Base-by-base conservation (phyloP, 192 early-diverging fungal genomes). In the Rhizoclosmatium sp. region DNA sequence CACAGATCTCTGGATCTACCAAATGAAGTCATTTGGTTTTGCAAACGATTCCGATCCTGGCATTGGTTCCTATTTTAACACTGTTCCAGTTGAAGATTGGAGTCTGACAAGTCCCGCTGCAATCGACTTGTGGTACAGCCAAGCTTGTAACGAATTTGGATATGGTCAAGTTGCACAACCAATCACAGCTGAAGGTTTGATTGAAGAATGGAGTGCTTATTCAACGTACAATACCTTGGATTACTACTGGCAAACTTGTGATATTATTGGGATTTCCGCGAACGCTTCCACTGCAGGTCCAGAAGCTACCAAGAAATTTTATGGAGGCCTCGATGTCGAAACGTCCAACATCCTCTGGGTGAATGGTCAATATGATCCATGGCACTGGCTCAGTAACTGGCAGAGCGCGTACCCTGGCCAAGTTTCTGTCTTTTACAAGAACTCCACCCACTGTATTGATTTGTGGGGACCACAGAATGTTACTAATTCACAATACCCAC, bases 341-440 rank as follows among this genome's bases (percentile, higher is more conserved):
- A 9, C 9, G 54, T 56, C 54, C 54, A 56, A 41, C n/a, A 61
- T 75, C 45, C 21, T 75, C 41, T 75, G 73, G 73, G 44, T 75
- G 44, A 75, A 75, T 44, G 73, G 73, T 10, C 46, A 61, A 21
- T 64, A 51, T 19, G 73, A 75, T 47, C 73, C 73, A 4, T 75
- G 73, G 73, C 73, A 64, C 46, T 75, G 73, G 73, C 73, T 75
- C 10, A 64, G 59, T 1, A 75, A 75, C 44, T 75, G 46, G 42
- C 41, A 41, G 14, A 12, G 59, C 23, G 59, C 73, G 12, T 41
- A 47, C 16, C 41, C 73, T 12, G 40, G 10, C 12, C 58, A 75
- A 64, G n/a, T 41, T 21, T 64, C 44, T n/a, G 40, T 75, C n/a
- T 64, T 75, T 58, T 64, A 72, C 47, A 47, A 49, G 48, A 75